Percentiles rank a stretch among this genome's conserved stretches.
Conservation (phyloP, 225 moss, liverwort and hornwort species). For the Takakia lepidozioides region DNA sequence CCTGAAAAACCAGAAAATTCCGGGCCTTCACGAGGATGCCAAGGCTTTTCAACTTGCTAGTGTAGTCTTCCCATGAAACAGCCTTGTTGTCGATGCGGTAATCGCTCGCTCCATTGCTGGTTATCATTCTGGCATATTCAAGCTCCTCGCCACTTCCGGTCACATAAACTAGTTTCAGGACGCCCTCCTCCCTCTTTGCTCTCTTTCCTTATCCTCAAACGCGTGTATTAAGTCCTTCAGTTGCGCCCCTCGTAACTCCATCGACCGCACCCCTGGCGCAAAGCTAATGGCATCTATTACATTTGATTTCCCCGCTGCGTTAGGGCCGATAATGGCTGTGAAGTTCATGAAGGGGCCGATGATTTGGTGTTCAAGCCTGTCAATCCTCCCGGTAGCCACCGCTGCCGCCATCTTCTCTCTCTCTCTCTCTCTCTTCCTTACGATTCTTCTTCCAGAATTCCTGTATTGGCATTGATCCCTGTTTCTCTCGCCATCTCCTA, state of each 20-base stretch:
- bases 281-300: conserved; percentile 99
- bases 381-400: conserved; percentile 78
- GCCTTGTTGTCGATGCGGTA: conserved; percentile 66
- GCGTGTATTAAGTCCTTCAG: conserved; percentile 94
- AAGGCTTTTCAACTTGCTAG: conserved; percentile 81
- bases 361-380: conserved; percentile 92
- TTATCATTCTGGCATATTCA: conserved; percentile 74
- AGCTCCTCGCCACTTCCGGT: conserved; percentile 84
- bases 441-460: too few species aligned
- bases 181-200: conserved; percentile 78
- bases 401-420: conserved; percentile 50
- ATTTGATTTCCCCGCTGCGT: conserved; percentile 96
- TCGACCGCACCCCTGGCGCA: conserved; percentile 91
- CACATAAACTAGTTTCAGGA: conserved; percentile 83
- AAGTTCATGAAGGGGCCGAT: conserved; percentile 95
- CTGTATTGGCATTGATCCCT: too few species aligned
- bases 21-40: conserved; percentile 98
- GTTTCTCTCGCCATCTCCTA: too few species aligned
- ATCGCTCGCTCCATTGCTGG: conserved; percentile 82
- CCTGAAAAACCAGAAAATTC: conserved; percentile 99
- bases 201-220: conserved; percentile 89
- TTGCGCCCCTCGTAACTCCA: conserved; percentile 98
- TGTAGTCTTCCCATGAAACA: conserved; percentile 91
- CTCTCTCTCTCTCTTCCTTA: too few species aligned
- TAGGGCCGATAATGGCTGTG: conserved; percentile 97